These are phyloP conservation scores for Neurospora discreta DNA, from an alignment of 495 filamentous ascomycete species.

Conservation along the genomic window DNA sequence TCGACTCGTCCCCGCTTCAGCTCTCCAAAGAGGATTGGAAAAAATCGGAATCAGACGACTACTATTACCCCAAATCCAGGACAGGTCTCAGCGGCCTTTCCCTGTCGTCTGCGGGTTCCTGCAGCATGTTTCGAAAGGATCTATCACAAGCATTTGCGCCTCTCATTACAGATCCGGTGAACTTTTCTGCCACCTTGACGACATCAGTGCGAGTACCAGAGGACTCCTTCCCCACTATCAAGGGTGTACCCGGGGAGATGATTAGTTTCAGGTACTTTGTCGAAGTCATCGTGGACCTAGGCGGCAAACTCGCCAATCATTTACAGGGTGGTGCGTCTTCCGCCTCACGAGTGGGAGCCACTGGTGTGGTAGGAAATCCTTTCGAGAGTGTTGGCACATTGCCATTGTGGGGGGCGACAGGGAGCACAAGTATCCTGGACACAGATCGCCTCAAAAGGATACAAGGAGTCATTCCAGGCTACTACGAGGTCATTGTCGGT, in stretches of 20 bases:
- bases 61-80: conserved; percentile 59
- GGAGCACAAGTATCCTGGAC: conserved; percentile 64
- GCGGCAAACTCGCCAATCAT: conserved; percentile 65
- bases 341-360: conserved; percentile 9
- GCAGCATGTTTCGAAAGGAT: conserved; percentile 87
- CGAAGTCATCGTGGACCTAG: conserved; percentile 84
- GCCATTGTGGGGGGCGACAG: conserved; percentile 38
- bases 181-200: conserved; percentile 64
- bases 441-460: conserved; percentile 77
- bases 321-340: conserved; percentile 32
- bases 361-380: conserved; percentile 9
- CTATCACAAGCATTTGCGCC: conserved; percentile 78
- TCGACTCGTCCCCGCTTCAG: conserved; percentile 61
- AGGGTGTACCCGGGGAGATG: conserved; percentile 75
- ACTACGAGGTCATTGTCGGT: conserved; percentile 80
- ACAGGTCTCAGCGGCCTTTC: conserved; percentile 72
- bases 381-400: conserved; percentile 25
- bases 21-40: conserved; percentile 52
- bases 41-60: conserved; percentile 49
- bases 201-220: conserved; percentile 78
- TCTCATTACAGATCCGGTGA: conserved; percentile 70
- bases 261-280: conserved; percentile 90
- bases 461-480: conserved; percentile 73
- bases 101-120: conserved; percentile 66
- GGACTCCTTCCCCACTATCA: conserved; percentile 87